phyloP scores from a whole-genome alignment of 2,329 filamentous ascomycete species.

The Fonsecaea pedrosoi region DNA sequence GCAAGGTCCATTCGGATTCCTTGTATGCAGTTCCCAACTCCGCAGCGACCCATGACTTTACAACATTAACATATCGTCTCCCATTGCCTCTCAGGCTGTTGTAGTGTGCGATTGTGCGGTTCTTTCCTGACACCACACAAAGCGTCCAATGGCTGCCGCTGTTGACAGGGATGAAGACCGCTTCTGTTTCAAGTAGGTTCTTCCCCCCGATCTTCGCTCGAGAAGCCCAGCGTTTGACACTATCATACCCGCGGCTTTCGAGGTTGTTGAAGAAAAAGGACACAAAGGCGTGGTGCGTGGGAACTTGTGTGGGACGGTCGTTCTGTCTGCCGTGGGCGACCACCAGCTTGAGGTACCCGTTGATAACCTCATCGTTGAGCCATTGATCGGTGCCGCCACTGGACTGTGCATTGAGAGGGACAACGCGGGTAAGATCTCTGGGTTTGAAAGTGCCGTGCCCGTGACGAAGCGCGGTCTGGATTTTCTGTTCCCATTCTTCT shows the following conservation, averaged over 20 bases:
- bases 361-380: constrained; percentile 57
- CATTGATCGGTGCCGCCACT: constrained; percentile 42
- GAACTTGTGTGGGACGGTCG: constrained; percentile 42
- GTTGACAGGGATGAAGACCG: constrained; percentile 57
- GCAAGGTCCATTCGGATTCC: constrained; percentile 53
- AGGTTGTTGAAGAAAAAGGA: constrained; percentile 54
- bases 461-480: constrained; percentile 42
- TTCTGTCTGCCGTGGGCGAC: constrained; percentile 42
- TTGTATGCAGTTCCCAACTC: constrained; percentile 51
- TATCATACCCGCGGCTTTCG: constrained; percentile 48
- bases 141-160: constrained; percentile 57
- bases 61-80: constrained; percentile 43
- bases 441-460: constrained; percentile 32
- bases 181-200: constrained; percentile 53
- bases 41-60: constrained; percentile 51
- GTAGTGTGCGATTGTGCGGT: constrained; percentile 56
- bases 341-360: constrained; percentile 53
- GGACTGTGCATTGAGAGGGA: constrained; percentile 26
- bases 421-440: constrained; percentile 37
- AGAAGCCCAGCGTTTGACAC: constrained; percentile 52
- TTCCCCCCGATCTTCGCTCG: constrained; percentile 57
- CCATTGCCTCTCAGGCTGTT: constrained; percentile 52
- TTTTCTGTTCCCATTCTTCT: constrained; percentile 46
- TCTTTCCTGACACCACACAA: constrained; percentile 52
- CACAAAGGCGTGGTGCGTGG: constrained; percentile 53